A percentile compares a stretch with the other conserved stretches of the same genome.
phyloP scores from a whole-genome alignment of 345 rosid genomes.

The Stellera chamaejasme region DNA sequence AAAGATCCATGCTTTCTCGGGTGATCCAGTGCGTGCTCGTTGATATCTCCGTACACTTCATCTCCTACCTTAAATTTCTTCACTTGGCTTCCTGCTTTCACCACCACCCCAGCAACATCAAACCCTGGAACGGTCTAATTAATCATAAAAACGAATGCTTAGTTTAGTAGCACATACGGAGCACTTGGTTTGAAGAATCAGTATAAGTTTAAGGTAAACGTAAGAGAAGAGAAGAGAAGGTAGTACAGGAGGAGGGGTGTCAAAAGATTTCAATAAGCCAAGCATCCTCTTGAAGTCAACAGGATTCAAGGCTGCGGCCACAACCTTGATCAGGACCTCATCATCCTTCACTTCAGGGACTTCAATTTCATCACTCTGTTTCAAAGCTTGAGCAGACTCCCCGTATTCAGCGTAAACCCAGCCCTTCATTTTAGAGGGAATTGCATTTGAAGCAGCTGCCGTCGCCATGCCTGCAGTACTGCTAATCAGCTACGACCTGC shows the following conservation, averaged over 20 bases:
- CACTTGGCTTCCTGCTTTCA: slow-evolving; percentile 66
- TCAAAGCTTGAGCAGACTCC: slow-evolving; percentile 55
- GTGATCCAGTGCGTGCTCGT: slow-evolving; percentile 80
- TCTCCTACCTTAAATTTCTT: slow-evolving; percentile 69
- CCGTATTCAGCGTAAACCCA: slow-evolving; percentile 76
- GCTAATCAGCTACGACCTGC: no score
- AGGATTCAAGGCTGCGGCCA: slow-evolving; percentile 87
- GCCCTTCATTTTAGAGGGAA: slow-evolving; percentile 52
- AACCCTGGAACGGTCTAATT: slow-evolving; percentile 85
- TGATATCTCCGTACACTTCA: slow-evolving; percentile 79
- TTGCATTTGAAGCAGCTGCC: not conserved
- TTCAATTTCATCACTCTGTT: slow-evolving; percentile 43
- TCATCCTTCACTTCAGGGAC: slow-evolving; percentile 74
- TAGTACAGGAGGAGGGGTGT: slow-evolving; percentile 76
- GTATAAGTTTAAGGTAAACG: no score
- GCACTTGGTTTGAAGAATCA: no score
- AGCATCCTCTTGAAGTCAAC: slow-evolving; percentile 78
- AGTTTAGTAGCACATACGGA: no score
- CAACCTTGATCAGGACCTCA: slow-evolving; percentile 75
- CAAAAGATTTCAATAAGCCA: slow-evolving; percentile 75
- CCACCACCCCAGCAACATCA: slow-evolving; percentile 88
- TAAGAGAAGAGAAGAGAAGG: no score
- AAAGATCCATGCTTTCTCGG: slow-evolving; percentile 75
- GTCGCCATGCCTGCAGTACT: no score
- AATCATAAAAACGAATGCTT: not conserved